A percentile compares a stretch with the other conserved stretches of the same genome.
These are phyloP conservation scores for Fraxinus platypoda DNA, from an alignment of 305 asterid species.

Conservation along the genomic window DNA sequence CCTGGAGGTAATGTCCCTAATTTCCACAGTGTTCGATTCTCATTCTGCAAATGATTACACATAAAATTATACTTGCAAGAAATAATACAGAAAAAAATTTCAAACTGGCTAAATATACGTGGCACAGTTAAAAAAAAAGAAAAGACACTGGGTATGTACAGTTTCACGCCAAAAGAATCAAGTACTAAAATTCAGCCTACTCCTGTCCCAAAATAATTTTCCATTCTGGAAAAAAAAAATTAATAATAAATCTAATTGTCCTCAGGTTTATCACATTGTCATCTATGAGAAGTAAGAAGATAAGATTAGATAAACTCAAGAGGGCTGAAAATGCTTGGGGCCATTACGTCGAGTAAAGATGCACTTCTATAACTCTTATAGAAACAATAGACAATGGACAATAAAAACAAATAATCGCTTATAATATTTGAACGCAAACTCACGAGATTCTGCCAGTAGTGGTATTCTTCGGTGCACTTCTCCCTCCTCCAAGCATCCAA, in stretches of 20 bases:
- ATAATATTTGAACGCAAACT: slow-evolving; percentile 14
- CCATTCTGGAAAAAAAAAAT: neutral
- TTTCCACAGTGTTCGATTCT: slow-evolving; percentile 48
- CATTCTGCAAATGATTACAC: slow-evolving; percentile 24
- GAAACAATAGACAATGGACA: neutral
- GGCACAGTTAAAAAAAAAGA: neutral
- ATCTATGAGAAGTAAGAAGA: neutral
- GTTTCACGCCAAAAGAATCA: neutral
- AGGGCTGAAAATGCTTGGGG: neutral
- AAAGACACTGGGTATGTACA: neutral
- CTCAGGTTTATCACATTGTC: neutral
- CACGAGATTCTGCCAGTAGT: slow-evolving; percentile 83
- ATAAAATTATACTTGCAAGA: neutral
- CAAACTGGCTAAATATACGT: neutral
- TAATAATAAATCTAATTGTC: neutral
- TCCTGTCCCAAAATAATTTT: neutral
- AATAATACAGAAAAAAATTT: neutral
- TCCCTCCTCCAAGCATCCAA: slow-evolving; percentile 81
- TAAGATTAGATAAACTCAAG: neutral
- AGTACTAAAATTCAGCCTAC: neutral
- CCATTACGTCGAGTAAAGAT: neutral
- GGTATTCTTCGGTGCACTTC: slow-evolving; percentile 70
- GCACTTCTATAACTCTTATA: neutral
- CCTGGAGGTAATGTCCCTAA: slow-evolving; percentile 52
- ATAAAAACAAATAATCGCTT: neutral